These are phyloP conservation scores for Russula sp. DNA, from an alignment of 768 basidiomycete species.

Conservation along the genomic window DNA sequence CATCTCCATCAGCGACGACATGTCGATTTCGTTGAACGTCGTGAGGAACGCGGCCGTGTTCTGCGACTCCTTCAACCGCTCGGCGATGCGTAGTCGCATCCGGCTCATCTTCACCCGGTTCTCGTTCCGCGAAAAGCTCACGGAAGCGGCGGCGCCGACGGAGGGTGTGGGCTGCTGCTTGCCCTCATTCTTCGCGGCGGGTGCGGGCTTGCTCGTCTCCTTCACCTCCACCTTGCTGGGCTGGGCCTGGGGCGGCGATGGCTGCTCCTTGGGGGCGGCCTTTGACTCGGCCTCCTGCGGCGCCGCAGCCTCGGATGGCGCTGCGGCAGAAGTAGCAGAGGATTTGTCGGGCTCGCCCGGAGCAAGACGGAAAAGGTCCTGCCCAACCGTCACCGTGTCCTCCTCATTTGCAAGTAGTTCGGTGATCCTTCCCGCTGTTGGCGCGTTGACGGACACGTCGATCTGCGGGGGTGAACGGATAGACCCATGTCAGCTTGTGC, in stretches of 20 bases:
- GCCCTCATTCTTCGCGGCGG: constrained; percentile 17
- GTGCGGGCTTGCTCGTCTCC: constrained; percentile 29
- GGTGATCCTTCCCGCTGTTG: constrained; percentile 77
- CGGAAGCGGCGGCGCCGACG: constrained; percentile 32
- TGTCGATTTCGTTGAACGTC: constrained; percentile 99
- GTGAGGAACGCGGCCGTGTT: constrained; percentile 94
- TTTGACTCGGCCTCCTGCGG: constrained; percentile 32
- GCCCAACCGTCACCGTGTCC: constrained; percentile 89
- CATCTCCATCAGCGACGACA: constrained; percentile 92
- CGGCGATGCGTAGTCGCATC: constrained; percentile 95
- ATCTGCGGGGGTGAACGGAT: constrained; percentile 47
- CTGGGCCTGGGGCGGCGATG: constrained; percentile 35
- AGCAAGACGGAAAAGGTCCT: constrained; percentile 89
- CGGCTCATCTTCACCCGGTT: constrained; percentile 98
- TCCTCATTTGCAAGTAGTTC: constrained; percentile 87
- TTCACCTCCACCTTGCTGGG: constrained; percentile 33
- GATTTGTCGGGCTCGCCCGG: constrained; percentile 41
- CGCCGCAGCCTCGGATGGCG: constrained; percentile 21
- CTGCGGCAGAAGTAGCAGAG: constrained; percentile 18
- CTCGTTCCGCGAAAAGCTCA: constrained; percentile 59
- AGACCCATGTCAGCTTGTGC: not conserved
- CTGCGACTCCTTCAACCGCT: constrained; percentile 96
- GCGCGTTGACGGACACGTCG: constrained; percentile 94
- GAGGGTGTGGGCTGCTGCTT: constrained; percentile 22
- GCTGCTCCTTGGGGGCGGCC: constrained; percentile 36